These are phyloP conservation scores for Lasiodiplodia gonubiensis DNA, from an alignment of 2,329 filamentous ascomycete genomes.

Conservation along the genomic window DNA sequence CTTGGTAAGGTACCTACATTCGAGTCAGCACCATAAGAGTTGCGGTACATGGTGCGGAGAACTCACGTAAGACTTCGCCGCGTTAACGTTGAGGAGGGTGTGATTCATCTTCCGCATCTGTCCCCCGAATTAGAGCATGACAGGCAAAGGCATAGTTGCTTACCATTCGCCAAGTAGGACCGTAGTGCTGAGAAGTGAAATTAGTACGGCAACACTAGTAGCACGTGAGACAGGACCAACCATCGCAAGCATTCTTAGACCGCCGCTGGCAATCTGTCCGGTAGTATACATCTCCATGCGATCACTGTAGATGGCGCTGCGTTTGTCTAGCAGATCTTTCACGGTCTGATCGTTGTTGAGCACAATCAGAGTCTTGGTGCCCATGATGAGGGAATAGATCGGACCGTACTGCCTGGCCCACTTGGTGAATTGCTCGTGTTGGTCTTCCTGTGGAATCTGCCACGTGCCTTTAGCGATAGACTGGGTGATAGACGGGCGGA, in stretches of 20 bases:
- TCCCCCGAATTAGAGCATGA: not conserved
- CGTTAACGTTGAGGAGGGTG: conserved; percentile 33
- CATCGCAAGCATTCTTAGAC: conserved; percentile 33
- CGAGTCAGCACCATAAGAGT: not conserved
- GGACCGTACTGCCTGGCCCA: conserved; percentile 61
- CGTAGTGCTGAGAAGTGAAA: conserved; percentile 31
- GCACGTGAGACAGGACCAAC: conserved; percentile 25
- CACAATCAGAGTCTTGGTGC: conserved; percentile 55
- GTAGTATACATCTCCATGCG: conserved; percentile 52
- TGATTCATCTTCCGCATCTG: conserved; percentile 32
- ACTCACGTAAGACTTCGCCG: conserved; percentile 31
- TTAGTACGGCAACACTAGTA: not conserved
- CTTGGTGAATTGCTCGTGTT: conserved; percentile 56
- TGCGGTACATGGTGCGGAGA: not conserved
- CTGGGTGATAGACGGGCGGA: too few relatives aligned
- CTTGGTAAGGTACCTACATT: conserved; percentile 58
- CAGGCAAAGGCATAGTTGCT: not conserved
- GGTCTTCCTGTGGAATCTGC: conserved; percentile 50
- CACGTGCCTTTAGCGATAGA: conserved; percentile 1
- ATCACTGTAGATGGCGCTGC: conserved; percentile 57
- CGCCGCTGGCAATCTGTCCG: conserved; percentile 33
- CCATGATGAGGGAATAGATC: conserved; percentile 59
- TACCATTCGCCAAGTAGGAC: conserved; percentile 32
- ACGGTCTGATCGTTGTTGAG: conserved; percentile 54
- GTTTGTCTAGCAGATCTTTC: conserved; percentile 60